Base-by-base conservation (phyloP, 208 protist species). In the Crithidia mellificae region DNA sequence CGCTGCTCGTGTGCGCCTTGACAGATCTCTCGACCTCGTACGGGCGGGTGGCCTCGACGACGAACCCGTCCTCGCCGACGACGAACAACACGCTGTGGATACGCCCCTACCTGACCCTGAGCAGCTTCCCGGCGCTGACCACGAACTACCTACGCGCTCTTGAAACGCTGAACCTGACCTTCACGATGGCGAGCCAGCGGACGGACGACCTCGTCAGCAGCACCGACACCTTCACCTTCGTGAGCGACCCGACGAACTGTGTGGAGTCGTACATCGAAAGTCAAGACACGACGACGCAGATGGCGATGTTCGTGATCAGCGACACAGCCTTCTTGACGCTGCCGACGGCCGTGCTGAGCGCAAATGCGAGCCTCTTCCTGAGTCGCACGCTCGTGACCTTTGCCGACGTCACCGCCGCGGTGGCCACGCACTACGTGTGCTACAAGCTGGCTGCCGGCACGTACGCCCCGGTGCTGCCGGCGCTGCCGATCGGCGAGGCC, bases 1-100 rank as follows among this genome's bases (percentile, higher is more conserved):
- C 59, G 30, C 76, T 94, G 46, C 58, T 96, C 32, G 91, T 96
- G 32, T 96, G 91, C 68, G 85, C 83, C 11, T 78, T 87, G 62
- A 87, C 83, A 0, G 67, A 62, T 24, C 55, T 75, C 44, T 84
- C 84, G 19, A 69, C 78, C 34, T 56, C 38, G 8, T 84, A 87
- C 49, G 72, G 62, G 5, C 62, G 73, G 6, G 80, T 86, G 7
- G 79, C 75, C 61, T 72, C 73, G 0, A 56, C 62, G 17, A 29
- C 63, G 17, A 30, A 47, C 2, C 70, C 66, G 19, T 67, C 77
- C 17, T 61, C 55, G 34, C 67, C 58, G 17, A 71, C 43, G 44
- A 46, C 55, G 50, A 77, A 47, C 61, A 84, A 93, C 62, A 67
- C 78, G 47, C 67, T 94, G 34, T 80, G 56, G 68, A 72, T 96